Percentiles rank a stretch among this genome's conserved stretches.
These are phyloP conservation scores for Strobilomyces dryophilus DNA, from an alignment of 768 basidiomycete genomes.

Conservation along the genomic window DNA sequence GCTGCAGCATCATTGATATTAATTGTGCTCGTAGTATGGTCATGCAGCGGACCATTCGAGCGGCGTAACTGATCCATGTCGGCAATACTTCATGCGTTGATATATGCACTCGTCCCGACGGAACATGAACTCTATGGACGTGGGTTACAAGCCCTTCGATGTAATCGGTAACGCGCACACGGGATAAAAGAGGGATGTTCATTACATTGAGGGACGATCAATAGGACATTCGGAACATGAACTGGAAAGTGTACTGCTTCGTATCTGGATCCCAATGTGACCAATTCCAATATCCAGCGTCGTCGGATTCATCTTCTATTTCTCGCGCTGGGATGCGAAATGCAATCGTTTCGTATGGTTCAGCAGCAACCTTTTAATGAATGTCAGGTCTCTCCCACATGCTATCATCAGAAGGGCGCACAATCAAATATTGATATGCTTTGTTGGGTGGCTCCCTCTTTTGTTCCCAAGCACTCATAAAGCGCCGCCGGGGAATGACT, in stretches of 20 bases:
- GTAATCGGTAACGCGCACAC: neutral
- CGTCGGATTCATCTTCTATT: constrained; percentile 92
- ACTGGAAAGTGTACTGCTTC: constrained; percentile 97
- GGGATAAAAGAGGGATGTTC: neutral
- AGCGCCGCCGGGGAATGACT: constrained; percentile 79
- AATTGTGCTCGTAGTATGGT: neutral
- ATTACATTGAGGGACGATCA: constrained; percentile 19
- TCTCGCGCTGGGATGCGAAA: constrained; percentile 97
- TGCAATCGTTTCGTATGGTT: constrained; percentile 98
- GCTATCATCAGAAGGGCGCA: constrained; percentile 40
- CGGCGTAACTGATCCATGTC: constrained; percentile 11
- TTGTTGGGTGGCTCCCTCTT: constrained; percentile 92
- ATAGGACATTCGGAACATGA: constrained; percentile 75
- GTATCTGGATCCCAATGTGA: constrained; percentile 99
- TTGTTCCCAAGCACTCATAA: constrained; percentile 99
- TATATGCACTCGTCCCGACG: constrained; percentile 1
- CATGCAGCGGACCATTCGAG: neutral
- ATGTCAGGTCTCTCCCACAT: constrained; percentile 28
- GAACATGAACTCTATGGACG: neutral
- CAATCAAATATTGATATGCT: constrained; percentile 95
- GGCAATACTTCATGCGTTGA: neutral
- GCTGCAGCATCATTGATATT: neutral
- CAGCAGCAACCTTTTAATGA: constrained; percentile 82
- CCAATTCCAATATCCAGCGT: constrained; percentile 93
- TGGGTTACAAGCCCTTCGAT: neutral